Percentiles rank a stretch among this genome's conserved stretches.
These are phyloP conservation scores for Penicillium paradoxum DNA, from an alignment of 495 filamentous ascomycete species.

Conservation along the genomic window DNA sequence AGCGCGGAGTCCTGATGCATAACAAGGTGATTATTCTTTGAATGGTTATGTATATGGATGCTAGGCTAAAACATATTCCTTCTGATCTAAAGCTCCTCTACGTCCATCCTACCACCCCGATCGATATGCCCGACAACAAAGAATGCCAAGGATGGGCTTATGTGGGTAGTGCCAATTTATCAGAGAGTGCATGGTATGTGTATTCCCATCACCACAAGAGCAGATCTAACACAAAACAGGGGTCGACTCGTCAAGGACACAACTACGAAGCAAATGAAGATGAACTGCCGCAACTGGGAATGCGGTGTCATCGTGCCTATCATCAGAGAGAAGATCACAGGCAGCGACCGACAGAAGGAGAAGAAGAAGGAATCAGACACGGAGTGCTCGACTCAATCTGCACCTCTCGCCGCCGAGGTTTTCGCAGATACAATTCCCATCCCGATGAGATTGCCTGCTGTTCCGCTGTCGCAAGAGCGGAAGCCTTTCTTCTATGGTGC, in stretches of 20 bases:
- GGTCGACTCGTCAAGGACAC: slow-evolving; percentile 68
- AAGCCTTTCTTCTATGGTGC: slow-evolving; percentile 54
- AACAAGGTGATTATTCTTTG: slow-evolving; percentile 54
- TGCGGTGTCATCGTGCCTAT: slow-evolving; percentile 75
- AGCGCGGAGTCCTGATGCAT: slow-evolving; percentile 73
- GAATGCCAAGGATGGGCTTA: slow-evolving; percentile 64
- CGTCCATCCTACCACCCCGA: slow-evolving; percentile 47
- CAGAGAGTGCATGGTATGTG: slow-evolving; percentile 84
- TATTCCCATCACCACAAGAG: neutral
- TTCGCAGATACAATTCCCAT: slow-evolving; percentile 61
- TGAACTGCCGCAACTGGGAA: slow-evolving; percentile 94
- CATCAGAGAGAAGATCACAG: slow-evolving; percentile 7
- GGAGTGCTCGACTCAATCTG: neutral
- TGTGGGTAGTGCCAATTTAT: slow-evolving; percentile 87
- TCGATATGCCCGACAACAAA: slow-evolving; percentile 17
- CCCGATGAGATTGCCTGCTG: slow-evolving; percentile 64
- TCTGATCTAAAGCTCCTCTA: slow-evolving; percentile 51
- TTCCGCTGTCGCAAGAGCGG: slow-evolving; percentile 35
- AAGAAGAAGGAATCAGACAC: neutral
- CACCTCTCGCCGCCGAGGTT: slow-evolving; percentile 12
- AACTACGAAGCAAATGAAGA: slow-evolving; percentile 55
- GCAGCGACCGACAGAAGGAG: neutral
- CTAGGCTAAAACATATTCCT: slow-evolving; percentile 1
- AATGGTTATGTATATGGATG: neutral
- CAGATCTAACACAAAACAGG: slow-evolving; percentile 33